Conservation (phyloP, 768 basidiomycete genomes). For the Leccinum subtestaceum region DNA sequence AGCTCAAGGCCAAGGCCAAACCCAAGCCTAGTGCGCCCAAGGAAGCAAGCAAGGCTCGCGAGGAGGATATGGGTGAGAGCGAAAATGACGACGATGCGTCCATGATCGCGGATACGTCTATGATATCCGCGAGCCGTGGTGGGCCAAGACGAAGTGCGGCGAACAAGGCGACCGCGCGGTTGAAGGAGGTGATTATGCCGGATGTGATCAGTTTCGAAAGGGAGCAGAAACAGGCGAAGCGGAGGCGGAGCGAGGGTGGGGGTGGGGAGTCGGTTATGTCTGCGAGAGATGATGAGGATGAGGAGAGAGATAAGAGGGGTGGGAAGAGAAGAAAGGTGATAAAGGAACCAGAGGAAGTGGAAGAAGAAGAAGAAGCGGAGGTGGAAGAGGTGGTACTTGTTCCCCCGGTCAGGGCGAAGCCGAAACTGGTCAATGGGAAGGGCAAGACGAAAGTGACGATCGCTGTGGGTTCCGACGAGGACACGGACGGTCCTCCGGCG, state of each 20-base stretch:
- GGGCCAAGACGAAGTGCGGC: slow-evolving; percentile 50
- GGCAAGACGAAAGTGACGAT: slow-evolving; percentile 3
- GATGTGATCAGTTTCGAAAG: slow-evolving; percentile 69
- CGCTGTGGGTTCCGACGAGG: slow-evolving; percentile 6
- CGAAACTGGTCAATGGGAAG: slow-evolving; percentile 10
- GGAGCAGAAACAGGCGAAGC: slow-evolving; percentile 50
- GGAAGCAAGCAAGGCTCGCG: not conserved
- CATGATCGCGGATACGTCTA: slow-evolving; percentile 10
- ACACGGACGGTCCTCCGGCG: not conserved
- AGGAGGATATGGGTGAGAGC: not conserved
- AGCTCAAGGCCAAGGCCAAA: slow-evolving; percentile 9
- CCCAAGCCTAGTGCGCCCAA: not conserved
- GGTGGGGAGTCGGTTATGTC: slow-evolving; percentile 28
- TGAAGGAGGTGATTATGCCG: slow-evolving; percentile 65
- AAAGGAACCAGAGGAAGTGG: slow-evolving; percentile 13
- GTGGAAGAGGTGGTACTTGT: slow-evolving; percentile 16
- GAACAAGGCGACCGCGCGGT: slow-evolving; percentile 45
- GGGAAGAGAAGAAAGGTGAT: slow-evolving; percentile 20
- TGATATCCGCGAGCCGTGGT: slow-evolving; percentile 13
- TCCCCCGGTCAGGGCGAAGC: slow-evolving; percentile 12
- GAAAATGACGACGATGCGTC: slow-evolving; percentile 7
- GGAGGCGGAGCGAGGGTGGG: slow-evolving; percentile 33
- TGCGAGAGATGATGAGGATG: slow-evolving; percentile 3
- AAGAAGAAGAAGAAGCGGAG: slow-evolving; percentile 23
- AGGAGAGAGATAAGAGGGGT: slow-evolving; percentile 20